Percentiles rank a stretch among this genome's conserved stretches.
These are phyloP conservation scores for Capsella rubella DNA, from an alignment of 441 rosid genomes.

Conservation along the genomic window DNA sequence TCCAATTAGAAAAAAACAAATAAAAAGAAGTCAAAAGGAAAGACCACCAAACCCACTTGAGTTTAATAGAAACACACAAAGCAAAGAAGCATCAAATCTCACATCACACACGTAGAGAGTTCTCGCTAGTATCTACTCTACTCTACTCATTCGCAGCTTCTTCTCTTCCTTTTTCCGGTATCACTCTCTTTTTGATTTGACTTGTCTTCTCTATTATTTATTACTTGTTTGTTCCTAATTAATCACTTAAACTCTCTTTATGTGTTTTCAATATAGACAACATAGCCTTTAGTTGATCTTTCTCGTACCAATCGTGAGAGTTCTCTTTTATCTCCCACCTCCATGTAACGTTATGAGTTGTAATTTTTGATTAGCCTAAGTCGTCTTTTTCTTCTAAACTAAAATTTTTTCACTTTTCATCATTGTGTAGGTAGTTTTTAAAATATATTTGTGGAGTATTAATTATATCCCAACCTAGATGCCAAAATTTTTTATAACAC, in stretches of 20 bases:
- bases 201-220: constrained; percentile 28
- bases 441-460: neutral
- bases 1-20: neutral
- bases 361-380: neutral
- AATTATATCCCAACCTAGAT: neutral
- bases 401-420: neutral
- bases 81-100: constrained; percentile 42
- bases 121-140: neutral
- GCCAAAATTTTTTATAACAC: neutral
- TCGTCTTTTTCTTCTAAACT: neutral
- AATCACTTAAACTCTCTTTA: constrained; percentile 25
- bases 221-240: constrained; percentile 11
- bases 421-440: neutral
- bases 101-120: constrained; percentile 35
- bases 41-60: constrained; percentile 46
- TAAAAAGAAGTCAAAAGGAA: constrained; percentile 33
- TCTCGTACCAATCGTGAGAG: constrained; percentile 20
- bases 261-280: constrained; percentile 33
- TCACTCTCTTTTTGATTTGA: constrained; percentile 41
- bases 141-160: constrained; percentile 36
- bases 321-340: constrained; percentile 15
- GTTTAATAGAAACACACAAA: constrained; percentile 45
- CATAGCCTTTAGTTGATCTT: constrained; percentile 10
- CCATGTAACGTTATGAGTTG: constrained; percentile 5
- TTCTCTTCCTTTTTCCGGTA: constrained; percentile 42